A percentile compares a stretch with the other conserved stretches of the same genome.
Conservation (phyloP, 2,329 filamentous ascomycete species). For the Fusarium protoensiforme region DNA sequence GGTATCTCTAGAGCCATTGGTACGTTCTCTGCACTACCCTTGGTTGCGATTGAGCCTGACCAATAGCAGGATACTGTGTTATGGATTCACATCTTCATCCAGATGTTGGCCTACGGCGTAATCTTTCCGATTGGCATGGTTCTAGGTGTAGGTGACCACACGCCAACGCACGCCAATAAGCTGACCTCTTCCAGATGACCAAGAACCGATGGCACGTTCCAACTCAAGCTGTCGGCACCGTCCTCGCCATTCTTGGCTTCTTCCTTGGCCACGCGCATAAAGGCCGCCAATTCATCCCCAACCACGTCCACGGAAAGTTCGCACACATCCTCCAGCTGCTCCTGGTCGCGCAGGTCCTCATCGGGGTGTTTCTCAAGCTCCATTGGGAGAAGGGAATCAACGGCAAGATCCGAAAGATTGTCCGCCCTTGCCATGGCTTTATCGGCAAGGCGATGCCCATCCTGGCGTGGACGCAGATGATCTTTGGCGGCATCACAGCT, state of each 20-base stretch:
- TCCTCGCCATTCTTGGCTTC: slow-evolving; percentile 84
- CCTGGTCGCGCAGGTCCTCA: slow-evolving; percentile 77
- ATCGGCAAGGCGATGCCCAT: slow-evolving; percentile 90
- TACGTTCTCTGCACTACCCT: slow-evolving; percentile 53
- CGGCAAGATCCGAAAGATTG: slow-evolving; percentile 77
- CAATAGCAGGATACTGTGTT: slow-evolving; percentile 76
- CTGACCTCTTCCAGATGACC: slow-evolving; percentile 70
- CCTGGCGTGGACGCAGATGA: slow-evolving; percentile 90
- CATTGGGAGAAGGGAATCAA: slow-evolving; percentile 89
- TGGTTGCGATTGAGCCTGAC: slow-evolving; percentile 45
- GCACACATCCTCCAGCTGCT: slow-evolving; percentile 84
- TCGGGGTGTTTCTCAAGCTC: slow-evolving; percentile 89
- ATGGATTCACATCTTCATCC: slow-evolving; percentile 94
- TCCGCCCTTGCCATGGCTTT: slow-evolving; percentile 81
- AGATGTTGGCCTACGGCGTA: slow-evolving; percentile 88
- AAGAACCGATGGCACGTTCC: slow-evolving; percentile 96
- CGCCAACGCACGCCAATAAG: neutral
- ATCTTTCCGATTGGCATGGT: slow-evolving; percentile 97
- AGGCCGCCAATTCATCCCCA: slow-evolving; percentile 81
- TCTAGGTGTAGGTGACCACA: slow-evolving; percentile 74
- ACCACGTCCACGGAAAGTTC: slow-evolving; percentile 84
- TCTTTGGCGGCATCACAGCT: slow-evolving; percentile 93
- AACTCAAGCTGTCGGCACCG: slow-evolving; percentile 78
- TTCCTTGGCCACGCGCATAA: slow-evolving; percentile 92
- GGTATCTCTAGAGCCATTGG: slow-evolving; percentile 78